Base-by-base conservation (phyloP, 768 basidiomycete species). In the Mycena capillaripes region DNA sequence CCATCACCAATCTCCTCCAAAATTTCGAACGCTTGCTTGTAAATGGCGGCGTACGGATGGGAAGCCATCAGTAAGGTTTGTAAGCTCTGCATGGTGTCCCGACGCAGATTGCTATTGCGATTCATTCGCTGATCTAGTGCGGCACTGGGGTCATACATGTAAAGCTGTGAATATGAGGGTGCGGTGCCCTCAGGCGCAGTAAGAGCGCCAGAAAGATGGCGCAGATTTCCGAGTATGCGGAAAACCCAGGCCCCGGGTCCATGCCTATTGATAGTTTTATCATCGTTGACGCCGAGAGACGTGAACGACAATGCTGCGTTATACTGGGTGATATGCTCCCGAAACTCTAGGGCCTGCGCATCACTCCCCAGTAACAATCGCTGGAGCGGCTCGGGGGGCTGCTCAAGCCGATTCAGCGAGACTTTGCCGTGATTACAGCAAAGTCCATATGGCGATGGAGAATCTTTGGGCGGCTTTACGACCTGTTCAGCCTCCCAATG, bases 361-460 rank as follows among this genome's bases (percentile, higher is more conserved):
- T 61, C 60, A 11, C 4, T 12, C 4, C 38, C 58, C 12, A 59
- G 14, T 11, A 59, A 27, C 8, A 59, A 21, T 8, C 58, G 30
- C 12, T 59, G 36, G 17, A 59, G 58, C 2, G 36, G 58, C 23
- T 59, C 38, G 6, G 58, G 58, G 17, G 58, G 58, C 10, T 34
- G 11, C 14, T 40, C n/a, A 21, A 59, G 58, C 14, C 11, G 58
- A 11, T 23, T 40, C 36, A 59, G n/a, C 9, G 23, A 10, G 5
- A 59, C 58, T 14, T 59, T 59, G 2, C 58, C 58, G 34, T 56
- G 29, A 36, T 32, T 56, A 11, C 30, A 60, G 40, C 59, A 60
- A 77, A 73, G 11, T 89, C 79, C 21, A 79, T 82, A 9, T 88
- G 80, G 1, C 81, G 78, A 27, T 80, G 72, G 34, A 89, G 82